Percentiles rank a stretch among this genome's conserved stretches.
These are phyloP conservation scores for Podospora anserina DNA, from an alignment of 495 filamentous ascomycete species.

Conservation along the genomic window DNA sequence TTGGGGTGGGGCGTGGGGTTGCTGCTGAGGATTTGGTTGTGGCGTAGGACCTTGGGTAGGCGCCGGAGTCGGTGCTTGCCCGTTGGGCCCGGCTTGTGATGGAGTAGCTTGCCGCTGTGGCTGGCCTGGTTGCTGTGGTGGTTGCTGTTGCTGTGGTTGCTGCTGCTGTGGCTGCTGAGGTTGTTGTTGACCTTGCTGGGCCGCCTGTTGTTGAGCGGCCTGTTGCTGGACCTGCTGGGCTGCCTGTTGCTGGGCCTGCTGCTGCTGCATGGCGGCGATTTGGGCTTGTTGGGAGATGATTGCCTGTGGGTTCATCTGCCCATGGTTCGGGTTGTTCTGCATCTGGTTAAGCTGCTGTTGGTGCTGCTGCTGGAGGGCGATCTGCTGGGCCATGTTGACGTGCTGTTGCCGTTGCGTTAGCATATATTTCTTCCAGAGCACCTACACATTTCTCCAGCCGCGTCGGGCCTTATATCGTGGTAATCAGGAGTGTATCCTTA, in stretches of 20 bases:
- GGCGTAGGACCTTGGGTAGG: constrained; percentile 32
- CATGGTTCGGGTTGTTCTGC: constrained; percentile 41
- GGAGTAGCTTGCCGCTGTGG: constrained; percentile 46
- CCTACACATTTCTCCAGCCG: constrained; percentile 22
- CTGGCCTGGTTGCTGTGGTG: constrained; percentile 36
- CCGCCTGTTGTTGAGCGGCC: constrained; percentile 52
- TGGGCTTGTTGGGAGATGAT: constrained; percentile 24
- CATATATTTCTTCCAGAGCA: constrained; percentile 5
- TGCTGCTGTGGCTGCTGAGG: constrained; percentile 35
- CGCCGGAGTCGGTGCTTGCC: constrained; percentile 31
- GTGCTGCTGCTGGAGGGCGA: constrained; percentile 33
- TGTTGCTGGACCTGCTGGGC: constrained; percentile 44
- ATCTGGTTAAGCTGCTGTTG: constrained; percentile 48
- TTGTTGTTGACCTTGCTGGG: constrained; percentile 32
- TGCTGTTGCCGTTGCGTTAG: constrained; percentile 21
- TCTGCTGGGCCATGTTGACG: constrained; percentile 27
- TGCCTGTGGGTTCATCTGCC: constrained; percentile 38
- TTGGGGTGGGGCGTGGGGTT: constrained; percentile 43
- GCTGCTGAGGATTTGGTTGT: constrained; percentile 41
- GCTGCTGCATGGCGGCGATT: constrained; percentile 37
- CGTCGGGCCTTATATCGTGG: constrained; percentile 1
- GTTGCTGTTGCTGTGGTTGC: constrained; percentile 29
- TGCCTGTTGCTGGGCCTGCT: constrained; percentile 48
- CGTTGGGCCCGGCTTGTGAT: constrained; percentile 34
- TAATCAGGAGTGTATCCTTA: constrained; percentile 26